Conservation (phyloP, 2,329 filamentous ascomycete genomes). For the Exophiala aquamarina region DNA sequence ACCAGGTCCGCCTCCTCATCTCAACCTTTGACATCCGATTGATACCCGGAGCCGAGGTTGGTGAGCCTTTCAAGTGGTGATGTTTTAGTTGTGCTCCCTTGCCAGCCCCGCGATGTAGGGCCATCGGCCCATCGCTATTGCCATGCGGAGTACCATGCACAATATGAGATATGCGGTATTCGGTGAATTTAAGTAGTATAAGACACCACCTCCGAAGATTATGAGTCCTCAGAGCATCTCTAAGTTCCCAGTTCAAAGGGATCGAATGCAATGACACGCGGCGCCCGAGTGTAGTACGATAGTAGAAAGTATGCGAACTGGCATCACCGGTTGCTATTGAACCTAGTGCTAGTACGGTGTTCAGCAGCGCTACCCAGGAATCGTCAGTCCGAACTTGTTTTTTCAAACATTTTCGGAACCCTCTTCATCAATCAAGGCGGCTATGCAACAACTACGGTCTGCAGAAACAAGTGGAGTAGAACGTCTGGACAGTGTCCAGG, state of each 20-base stretch:
- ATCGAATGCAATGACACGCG: slow-evolving; percentile 4
- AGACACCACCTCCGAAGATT: slow-evolving; percentile 20
- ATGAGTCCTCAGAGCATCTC: slow-evolving; percentile 24
- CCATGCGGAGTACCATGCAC: slow-evolving; percentile 38
- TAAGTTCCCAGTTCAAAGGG: slow-evolving; percentile 22
- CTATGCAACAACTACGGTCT: slow-evolving; percentile 59
- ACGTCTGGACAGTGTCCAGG: too few species aligned
- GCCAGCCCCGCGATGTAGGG: too few species aligned
- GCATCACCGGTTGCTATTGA: slow-evolving; percentile 65
- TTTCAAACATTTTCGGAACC: slow-evolving; percentile 64
- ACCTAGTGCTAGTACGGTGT: slow-evolving; percentile 74
- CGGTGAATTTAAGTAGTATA: slow-evolving; percentile 24
- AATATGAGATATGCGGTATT: slow-evolving; percentile 27
- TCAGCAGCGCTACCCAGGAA: slow-evolving; percentile 69
- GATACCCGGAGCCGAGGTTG: too few species aligned
- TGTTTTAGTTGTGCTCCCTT: too few species aligned
- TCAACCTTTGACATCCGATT: not conserved
- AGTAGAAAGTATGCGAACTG: slow-evolving; percentile 62
- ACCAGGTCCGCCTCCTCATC: not conserved
- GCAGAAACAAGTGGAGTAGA: not conserved
- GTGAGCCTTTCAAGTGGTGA: too few species aligned
- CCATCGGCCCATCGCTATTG: slow-evolving; percentile 36
- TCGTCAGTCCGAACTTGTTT: slow-evolving; percentile 64
- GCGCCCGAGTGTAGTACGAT: slow-evolving; percentile 70
- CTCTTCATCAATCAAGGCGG: slow-evolving; percentile 71